Conservation (phyloP, 768 basidiomycete genomes). For the Leccinellum albellum region DNA sequence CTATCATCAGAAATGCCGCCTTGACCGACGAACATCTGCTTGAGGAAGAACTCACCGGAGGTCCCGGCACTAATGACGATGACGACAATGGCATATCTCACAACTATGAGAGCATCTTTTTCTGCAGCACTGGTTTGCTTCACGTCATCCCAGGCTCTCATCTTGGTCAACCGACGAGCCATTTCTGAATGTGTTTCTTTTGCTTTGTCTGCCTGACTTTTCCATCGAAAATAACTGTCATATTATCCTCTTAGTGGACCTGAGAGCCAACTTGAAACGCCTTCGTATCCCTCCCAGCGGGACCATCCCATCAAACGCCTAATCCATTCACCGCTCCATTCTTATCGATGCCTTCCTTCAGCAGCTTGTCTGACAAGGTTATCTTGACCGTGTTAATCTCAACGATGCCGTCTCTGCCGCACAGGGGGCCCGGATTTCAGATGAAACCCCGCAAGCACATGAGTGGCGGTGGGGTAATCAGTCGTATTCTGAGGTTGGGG, state of each 20-base stretch:
- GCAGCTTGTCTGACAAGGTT: constrained; percentile 63
- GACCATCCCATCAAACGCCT: constrained; percentile 48
- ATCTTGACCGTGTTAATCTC: constrained; percentile 64
- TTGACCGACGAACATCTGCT: constrained; percentile 41
- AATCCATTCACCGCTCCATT: constrained; percentile 47
- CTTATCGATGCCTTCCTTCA: constrained; percentile 66
- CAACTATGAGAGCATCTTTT: constrained; percentile 65
- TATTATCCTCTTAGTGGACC: constrained; percentile 56
- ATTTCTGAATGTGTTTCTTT: constrained; percentile 61
- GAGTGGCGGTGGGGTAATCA: constrained; percentile 89
- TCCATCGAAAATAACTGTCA: background rate
- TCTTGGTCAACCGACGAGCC: constrained; percentile 76
- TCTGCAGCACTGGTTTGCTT: constrained; percentile 74
- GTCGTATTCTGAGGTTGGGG: constrained; percentile 79
- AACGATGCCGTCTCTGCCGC: constrained; percentile 48
- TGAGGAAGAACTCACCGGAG: constrained; percentile 50
- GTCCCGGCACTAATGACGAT: constrained; percentile 43
- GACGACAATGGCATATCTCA: constrained; percentile 49
- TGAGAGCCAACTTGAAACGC: constrained; percentile 65
- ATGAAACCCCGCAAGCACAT: constrained; percentile 29
- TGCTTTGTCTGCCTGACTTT: background rate
- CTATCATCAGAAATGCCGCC: constrained; percentile 60
- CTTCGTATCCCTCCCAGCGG: constrained; percentile 56
- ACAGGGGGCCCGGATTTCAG: constrained; percentile 24
- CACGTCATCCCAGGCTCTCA: constrained; percentile 78